These are phyloP conservation scores for Fusarium sublunatum DNA, from an alignment of 2,329 filamentous ascomycete species.

Conservation along the genomic window DNA sequence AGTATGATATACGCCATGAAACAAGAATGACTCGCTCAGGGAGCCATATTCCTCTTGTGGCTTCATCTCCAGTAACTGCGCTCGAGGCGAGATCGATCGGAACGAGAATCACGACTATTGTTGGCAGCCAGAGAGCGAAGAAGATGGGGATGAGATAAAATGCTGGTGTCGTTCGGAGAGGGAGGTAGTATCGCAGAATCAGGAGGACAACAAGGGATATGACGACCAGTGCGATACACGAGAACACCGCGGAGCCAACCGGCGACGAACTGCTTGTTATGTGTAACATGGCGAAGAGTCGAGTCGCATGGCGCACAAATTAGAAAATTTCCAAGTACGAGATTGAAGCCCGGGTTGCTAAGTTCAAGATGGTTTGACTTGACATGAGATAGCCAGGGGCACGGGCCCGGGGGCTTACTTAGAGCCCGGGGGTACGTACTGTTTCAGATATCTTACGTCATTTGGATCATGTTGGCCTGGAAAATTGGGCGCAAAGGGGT, in stretches of 20 bases:
- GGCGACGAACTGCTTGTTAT: constrained; percentile 67
- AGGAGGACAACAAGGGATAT: constrained; percentile 84
- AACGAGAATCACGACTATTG: constrained; percentile 89
- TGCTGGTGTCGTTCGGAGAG: constrained; percentile 87
- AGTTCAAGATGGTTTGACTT: constrained; percentile 21
- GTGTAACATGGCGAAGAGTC: constrained; percentile 61
- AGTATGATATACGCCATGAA: constrained; percentile 95
- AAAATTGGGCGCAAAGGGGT: constrained; percentile 30
- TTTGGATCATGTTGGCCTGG: constrained; percentile 26
- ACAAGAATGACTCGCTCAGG: constrained; percentile 81
- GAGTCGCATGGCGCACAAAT: constrained; percentile 45
- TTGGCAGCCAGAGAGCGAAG: constrained; percentile 92
- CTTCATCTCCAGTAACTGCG: constrained; percentile 76
- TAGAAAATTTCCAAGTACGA: constrained; percentile 27
- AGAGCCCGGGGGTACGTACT: constrained; percentile 24
- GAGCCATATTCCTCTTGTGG: constrained; percentile 86
- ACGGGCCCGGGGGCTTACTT: constrained; percentile 34
- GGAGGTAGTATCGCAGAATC: constrained; percentile 89
- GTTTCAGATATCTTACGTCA: constrained; percentile 39
- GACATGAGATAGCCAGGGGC: constrained; percentile 41
- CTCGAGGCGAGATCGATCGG: constrained; percentile 95
- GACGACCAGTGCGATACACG: constrained; percentile 74
- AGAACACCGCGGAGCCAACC: constrained; percentile 83
- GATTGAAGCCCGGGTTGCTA: constrained; percentile 34
- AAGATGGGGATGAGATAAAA: constrained; percentile 94